Base-by-base conservation (phyloP, 495 filamentous ascomycete species). In the Astrothelium macrocarpum region DNA sequence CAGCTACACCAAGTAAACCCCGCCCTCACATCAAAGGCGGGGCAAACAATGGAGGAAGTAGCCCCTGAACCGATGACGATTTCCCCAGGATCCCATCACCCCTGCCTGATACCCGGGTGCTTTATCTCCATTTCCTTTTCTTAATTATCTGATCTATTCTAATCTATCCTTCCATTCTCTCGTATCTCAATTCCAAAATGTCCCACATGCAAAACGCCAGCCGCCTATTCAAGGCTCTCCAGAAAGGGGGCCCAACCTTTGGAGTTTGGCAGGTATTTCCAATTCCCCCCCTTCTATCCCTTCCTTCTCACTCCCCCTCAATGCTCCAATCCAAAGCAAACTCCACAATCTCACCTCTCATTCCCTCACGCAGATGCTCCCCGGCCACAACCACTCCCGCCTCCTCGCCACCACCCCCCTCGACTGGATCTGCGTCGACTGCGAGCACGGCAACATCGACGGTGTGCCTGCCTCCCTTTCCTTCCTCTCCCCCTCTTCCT, bases 381-480 rank as follows among this genome's bases (percentile, higher is more conserved):
- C 90, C 0, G 90, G 90, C 1, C 75, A 80, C 60, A 90, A 90
- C 70, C 78, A 85, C 42, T 83, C 87, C n/a, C 81, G 88, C 53
- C 87, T 87, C 10, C 77, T 85, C 31, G 79, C 84, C 2, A 36
- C 16, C 26, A 58, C 66, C n/a, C 85, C 85, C 5, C 81, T 85
- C 1, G 88, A 90, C 72, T 92, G 87, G 87, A 81, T 90, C 1
- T 79, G 87, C 70, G 83, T 91, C 23, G 89, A 91, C 73, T 85
- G 80, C 56, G 87, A 90, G 71, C 89, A 93, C 74, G 89, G 89
- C 23, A 89, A 88, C 67, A 87, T 91, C 29, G 86, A 88, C 68
- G 88, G 85, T 87, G 75, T 34, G 73, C 29, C 63, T 59, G n/a
- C 23, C 61, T 23, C 0, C 45, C 45, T 32, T 12, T 3, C 11